Evolutionary conservation across 108 stramenopile species (phyloP).

Genomic region (Nannochloropsis granulata): DNA sequence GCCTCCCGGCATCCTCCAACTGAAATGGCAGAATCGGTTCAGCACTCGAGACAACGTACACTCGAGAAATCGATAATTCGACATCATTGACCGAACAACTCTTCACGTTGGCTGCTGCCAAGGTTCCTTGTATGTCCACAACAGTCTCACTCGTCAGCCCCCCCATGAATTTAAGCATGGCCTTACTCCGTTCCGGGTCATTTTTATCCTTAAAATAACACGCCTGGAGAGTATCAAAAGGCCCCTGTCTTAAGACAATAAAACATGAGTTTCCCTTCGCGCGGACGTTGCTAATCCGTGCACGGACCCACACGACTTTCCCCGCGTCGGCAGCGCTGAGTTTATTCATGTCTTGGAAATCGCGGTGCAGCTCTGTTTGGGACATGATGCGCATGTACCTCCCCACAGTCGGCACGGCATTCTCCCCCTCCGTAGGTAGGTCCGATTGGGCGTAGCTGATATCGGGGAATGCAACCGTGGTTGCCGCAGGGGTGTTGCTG

Average conservation of each 20-base stretch:
- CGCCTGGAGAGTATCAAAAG: constrained; percentile 80
- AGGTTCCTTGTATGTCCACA: constrained; percentile 70
- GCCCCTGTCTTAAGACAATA: constrained; percentile 73
- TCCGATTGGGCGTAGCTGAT: not conserved
- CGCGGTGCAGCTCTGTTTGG: not conserved
- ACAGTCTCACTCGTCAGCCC: constrained; percentile 69
- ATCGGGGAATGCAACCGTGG: not conserved
- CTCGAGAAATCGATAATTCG: constrained; percentile 61
- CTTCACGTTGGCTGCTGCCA: constrained; percentile 47
- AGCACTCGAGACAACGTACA: constrained; percentile 72
- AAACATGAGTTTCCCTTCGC: constrained; percentile 88
- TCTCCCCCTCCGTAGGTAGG: not conserved
- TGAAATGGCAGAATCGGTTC: constrained; percentile 66
- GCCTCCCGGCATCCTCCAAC: constrained; percentile 82
- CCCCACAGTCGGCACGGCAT: not conserved
- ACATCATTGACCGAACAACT: constrained; percentile 43
- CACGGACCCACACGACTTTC: constrained; percentile 65
- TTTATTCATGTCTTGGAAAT: not conserved
- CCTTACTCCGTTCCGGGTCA: constrained; percentile 54
- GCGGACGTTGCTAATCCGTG: constrained; percentile 73
- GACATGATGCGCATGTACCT: not conserved
- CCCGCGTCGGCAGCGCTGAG: not conserved
- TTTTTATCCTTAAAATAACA: constrained; percentile 87
- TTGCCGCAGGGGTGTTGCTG: not conserved
- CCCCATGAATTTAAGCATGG: constrained; percentile 75